Evolutionary conservation across 1,284 basidiomycete genomes (phyloP), one percentile per base, ranked within the genome.

Genomic region (Grifola frondosa): DNA sequence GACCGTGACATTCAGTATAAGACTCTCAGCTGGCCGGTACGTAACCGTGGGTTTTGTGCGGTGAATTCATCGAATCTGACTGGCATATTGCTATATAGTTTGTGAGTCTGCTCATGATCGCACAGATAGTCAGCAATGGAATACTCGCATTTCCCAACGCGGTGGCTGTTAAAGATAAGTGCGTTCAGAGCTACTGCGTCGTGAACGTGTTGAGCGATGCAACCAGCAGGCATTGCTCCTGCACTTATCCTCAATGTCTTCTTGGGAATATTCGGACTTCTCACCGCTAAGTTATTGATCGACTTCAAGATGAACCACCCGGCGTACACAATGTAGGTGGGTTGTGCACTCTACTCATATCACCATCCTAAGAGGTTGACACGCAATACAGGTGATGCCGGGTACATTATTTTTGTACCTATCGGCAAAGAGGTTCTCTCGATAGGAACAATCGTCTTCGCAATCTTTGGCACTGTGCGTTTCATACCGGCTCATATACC

Each of bases 251-350:
- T 79, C 37, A 74, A 78, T n/a, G 59, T 75, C 15, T 76, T 80
- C 48, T 58, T 80, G n/a, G 75, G 78, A n/a, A 51, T 70, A 6
- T 77, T 78, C 49, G 77, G 66, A 5, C 57, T 75, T 5, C 77
- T 71, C 50, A 79, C 77, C 1, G 71, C 77, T 6, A 78, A 78
- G 49, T 58, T 78, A 4, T 62, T 79, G 25, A 69, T 79, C 37
- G 71, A 77, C 56, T 80, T 81, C 68, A 80, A 79, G 59, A 46
- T 77, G 13, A 75, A 75, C 45, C 77, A 80, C 51, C 76, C 74
- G 4, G 66, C 20, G 76, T 78, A 5, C 78, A 81, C 49, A 78
- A 67, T 46, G 78, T 80, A 72, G 76, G 66, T 63, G 48, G 33
- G 52, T 25, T 19, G 15, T 25, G 17, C 20, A 10, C 30, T 6